Evolutionary conservation across 2,329 filamentous ascomycete genomes (phyloP), one percentile per base, ranked within the genome.

Genomic region (Sclerotinia minor): DNA sequence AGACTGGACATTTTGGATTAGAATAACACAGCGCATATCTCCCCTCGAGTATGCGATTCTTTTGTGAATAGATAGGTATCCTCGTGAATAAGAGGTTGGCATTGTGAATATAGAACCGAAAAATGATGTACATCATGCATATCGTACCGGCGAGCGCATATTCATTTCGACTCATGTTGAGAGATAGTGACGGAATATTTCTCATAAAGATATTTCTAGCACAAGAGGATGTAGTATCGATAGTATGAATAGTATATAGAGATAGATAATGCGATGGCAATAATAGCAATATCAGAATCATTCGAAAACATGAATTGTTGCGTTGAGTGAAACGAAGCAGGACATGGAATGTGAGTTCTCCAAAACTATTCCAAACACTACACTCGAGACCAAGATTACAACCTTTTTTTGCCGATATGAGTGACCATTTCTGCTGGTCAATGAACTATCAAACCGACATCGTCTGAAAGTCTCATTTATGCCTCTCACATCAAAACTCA

Each of bases 341-440:
- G 2, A 26, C 0, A 15, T 29, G 24, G 29, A 8, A 45, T 29
- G 45, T 61, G 21, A 61, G 59, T 50, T 38, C 13, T 19, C 58
- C 58, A 4, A n/a, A 38, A 6, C n/a, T 21, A 50, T 4, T 19
- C 8, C 21, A 13, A 24, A 19, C 13, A 19, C 7, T 29, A 3
- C 8, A n/a, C 15, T 19, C 17, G 29, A 61, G 58, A 50, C 59
- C 47, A 35, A 50, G 64, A 66, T 66, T 57, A 44, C 72, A 64
- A 68, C 24, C 38, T n/a, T 55, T 35, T 72, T 75, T 75, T 75
- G 71, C 73, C 72, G 72, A 57, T 61, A 55, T 58, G 55, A 68
- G 9, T 26, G 47, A 41, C 24, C 50, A 58, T 52, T 64, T 64
- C 64, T 65, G 50, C 64, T 38, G 64, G 54, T 60, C 54, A 41